Base-by-base conservation (phyloP, 2,329 filamentous ascomycete species). In the Lecanicillium sp. region DNA sequence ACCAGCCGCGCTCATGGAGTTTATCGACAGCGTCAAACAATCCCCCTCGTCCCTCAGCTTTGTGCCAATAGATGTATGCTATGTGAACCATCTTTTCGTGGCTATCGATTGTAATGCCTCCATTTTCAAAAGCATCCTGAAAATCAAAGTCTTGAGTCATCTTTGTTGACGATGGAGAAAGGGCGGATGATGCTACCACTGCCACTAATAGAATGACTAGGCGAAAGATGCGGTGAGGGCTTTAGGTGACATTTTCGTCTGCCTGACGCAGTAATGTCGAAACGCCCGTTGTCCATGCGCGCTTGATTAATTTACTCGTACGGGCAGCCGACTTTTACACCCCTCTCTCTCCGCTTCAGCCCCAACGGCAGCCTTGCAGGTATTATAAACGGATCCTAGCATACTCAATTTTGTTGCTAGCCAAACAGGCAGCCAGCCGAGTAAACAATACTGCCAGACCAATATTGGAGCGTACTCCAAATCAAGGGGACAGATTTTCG, bases 51-150 rank as follows among this genome's bases (percentile, higher is more conserved):
- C 30, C 28, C 15, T 41, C 11, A 5, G 14, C 29, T 20, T 36
- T 35, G n/a, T 42, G 32, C 29, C 36, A 17, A 22, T 44, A 44
- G 4, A 44, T 31, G 22, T 41, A 46, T 12, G 45, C 40, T 44
- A 45, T 44, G 17, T 41, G 43, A 34, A 45, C 19, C 15, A 45
- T 1, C 10, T n/a, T 33, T 33, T 33, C 25, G 19, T 46, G 41
- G 33, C 29, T n/a, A 29, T 42, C 36, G 13, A 42, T 22, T 6
- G 33, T 14, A 8, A 40, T 17, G n/a, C 37, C 17, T 8, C 39
- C 43, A 14, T 27, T 38, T 30, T 47, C 41, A 22, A 29, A 18
- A 19, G 27, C 33, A 2, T 33, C 31, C 17, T 18, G 31, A 20
- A 33, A 33, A 11, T 33, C 31, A 20, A 19, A 6, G 17, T 11